Evolutionary conservation across 768 basidiomycete genomes (phyloP), one percentile per base, ranked within the genome.

Genomic region (Amanita pallidorosea): DNA sequence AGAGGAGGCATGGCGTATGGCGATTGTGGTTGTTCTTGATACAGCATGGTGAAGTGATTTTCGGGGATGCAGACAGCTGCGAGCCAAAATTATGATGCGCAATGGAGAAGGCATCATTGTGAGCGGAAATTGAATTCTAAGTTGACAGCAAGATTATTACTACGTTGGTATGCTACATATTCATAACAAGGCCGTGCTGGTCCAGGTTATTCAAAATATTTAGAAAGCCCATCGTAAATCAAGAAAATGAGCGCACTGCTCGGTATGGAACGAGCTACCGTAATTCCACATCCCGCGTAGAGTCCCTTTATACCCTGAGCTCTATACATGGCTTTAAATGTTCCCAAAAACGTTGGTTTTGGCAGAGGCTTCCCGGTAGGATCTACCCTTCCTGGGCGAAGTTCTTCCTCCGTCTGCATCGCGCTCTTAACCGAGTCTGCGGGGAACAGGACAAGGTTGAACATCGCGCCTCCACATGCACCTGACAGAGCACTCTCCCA

Each of bases 401-500:
- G 72, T 63, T 92, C 88, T 52, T 86, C 86, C 59, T 82, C 83
- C 1, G 93, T 96, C 70, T 95, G 92, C 63, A 94, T 87, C 41
- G 86, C 81, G 53, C 84, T 88, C 69, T 95, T 94, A 58, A 95
- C 79, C 25, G 84, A 85, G 67, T 95, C 92, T 4, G 88, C 90
- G 1, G 93, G 92, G 72, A 92, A 96, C 34, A 94, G 71, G 22
- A 81, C 79, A 53, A 92, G 67, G 56, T 85, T 88, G 71, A 86
- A 92, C 47, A 77, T 70, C 2, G 82, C 81, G 3, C 91, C 92
- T 3, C 89, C 87, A 51, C 77, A 70, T 18, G 89, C 88, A 13
- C 90, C 92, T 0, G 85, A 77, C 1, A 85, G 51, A 27, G 88
- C 88, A 9, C 86, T 82, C 67, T 94, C 86, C 79, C 80, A 86